A percentile compares a stretch with the other conserved stretches of the same genome.
Evolutionary conservation across 495 filamentous ascomycete genomes (phyloP).

Genomic region (Daldinia vernicosa): DNA sequence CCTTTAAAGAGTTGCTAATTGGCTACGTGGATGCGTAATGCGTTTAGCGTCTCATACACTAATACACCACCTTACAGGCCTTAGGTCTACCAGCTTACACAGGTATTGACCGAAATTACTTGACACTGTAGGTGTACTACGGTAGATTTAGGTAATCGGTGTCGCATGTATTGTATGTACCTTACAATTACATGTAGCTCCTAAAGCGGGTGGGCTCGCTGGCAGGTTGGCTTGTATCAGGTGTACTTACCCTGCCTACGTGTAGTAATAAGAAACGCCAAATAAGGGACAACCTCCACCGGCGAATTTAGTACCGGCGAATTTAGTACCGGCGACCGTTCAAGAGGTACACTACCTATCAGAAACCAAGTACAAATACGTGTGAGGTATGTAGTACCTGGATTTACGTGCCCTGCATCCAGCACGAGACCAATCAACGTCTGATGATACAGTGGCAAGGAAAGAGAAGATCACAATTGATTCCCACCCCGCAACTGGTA

Average conservation of each 20-base stretch:
- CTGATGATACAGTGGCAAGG: constrained; percentile 26
- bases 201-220: not conserved
- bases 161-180: not conserved
- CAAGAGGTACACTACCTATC: not conserved
- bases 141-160: not conserved
- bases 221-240: constrained; percentile 1
- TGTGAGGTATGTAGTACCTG: not conserved
- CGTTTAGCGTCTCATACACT: constrained; percentile 16
- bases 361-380: not conserved
- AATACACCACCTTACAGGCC: not conserved
- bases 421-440: constrained; percentile 4
- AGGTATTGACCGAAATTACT: not conserved
- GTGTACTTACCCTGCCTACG: constrained; percentile 6
- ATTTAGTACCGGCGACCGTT: constrained; percentile 15
- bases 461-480: constrained; percentile 30
- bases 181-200: not conserved
- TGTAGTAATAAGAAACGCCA: constrained; percentile 20
- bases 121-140: not conserved
- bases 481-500: constrained; percentile 17
- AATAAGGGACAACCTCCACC: constrained; percentile 21
- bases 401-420: not conserved
- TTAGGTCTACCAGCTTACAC: not conserved
- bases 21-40: not conserved
- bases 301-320: constrained; percentile 12
- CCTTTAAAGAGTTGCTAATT: constrained; percentile 24